Evolutionary conservation across 345 rosid species (phyloP).

Genomic region (Durio zibethinus): DNA sequence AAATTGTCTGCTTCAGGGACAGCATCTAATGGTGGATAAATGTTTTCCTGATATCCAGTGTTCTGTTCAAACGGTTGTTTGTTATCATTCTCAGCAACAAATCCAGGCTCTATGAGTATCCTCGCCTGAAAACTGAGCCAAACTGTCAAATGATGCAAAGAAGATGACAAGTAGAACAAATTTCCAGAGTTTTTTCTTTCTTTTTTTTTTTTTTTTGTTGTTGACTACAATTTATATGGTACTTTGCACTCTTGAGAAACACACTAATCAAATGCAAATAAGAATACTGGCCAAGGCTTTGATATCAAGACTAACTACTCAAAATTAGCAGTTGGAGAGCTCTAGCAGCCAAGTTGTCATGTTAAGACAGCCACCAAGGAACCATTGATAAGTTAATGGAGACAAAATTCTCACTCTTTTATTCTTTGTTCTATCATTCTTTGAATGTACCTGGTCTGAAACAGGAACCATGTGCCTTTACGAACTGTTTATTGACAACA

Average conservation of each 20-base stretch:
- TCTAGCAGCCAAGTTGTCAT: neutral
- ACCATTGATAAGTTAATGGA: neutral
- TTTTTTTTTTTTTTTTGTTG: too few relatives aligned
- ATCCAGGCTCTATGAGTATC: constrained; percentile 65
- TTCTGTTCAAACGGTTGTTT: constrained; percentile 27
- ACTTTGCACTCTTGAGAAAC: neutral
- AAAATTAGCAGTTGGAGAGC: neutral
- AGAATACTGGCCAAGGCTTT: neutral
- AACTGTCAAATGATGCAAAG: neutral
- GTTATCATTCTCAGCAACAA: constrained; percentile 38
- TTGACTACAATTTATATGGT: neutral
- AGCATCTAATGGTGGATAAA: constrained; percentile 26
- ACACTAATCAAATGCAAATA: neutral
- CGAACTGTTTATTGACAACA: neutral
- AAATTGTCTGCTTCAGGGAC: constrained; percentile 37
- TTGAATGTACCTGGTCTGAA: neutral
- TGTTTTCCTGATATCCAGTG: constrained; percentile 28
- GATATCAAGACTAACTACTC: neutral
- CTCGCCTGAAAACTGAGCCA: constrained; percentile 60
- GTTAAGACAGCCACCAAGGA: neutral
- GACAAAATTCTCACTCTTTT: neutral
- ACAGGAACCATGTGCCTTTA: neutral
- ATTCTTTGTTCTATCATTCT: neutral
- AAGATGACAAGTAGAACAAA: neutral
- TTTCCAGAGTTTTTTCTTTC: neutral